phyloP scores from a whole-genome alignment of 2,329 filamentous ascomycete species.

The Colletotrichum tropicale region DNA sequence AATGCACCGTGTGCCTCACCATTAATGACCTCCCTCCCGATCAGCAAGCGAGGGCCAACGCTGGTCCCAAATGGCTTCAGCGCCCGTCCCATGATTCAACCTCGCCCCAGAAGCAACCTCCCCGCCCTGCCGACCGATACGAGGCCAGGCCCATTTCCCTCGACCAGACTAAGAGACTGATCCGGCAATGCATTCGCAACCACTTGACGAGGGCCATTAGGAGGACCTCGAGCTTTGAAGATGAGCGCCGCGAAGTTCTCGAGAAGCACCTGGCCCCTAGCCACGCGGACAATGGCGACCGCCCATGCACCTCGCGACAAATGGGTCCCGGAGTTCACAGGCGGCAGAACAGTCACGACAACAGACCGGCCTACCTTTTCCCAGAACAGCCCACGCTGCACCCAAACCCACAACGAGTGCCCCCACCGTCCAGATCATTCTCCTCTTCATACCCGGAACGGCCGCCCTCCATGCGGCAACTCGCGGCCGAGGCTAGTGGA shows the following conservation, averaged over 20 bases:
- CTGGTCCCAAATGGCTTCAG: conserved; percentile 20
- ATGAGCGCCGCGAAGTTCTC: conserved; percentile 1
- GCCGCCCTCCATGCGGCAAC: conserved; percentile 29
- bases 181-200: conserved; percentile 41
- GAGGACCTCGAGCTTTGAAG: conserved; percentile 19
- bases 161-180: conserved; percentile 61
- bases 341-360: conserved; percentile 7
- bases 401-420: conserved; percentile 31
- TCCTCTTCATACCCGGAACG: conserved; percentile 51
- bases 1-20: conserved; percentile 83
- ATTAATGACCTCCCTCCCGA: conserved; percentile 72
- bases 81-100: conserved; percentile 10
- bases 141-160: conserved; percentile 52
- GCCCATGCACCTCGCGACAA: background rate
- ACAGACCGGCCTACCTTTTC: conserved; percentile 30
- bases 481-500: conserved; percentile 16
- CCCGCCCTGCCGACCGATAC: conserved; percentile 7
- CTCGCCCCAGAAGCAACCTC: conserved; percentile 8
- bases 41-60: background rate
- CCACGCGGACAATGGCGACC: background rate
- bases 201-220: conserved; percentile 37
- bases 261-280: background rate
- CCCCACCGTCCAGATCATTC: conserved; percentile 37
- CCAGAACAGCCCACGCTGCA: conserved; percentile 42
- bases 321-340: background rate